Percentiles rank a stretch among this genome's conserved stretches.
Conservation (phyloP, 2,329 filamentous ascomycete species). For the Magnaporthiopsis rhizophila region DNA sequence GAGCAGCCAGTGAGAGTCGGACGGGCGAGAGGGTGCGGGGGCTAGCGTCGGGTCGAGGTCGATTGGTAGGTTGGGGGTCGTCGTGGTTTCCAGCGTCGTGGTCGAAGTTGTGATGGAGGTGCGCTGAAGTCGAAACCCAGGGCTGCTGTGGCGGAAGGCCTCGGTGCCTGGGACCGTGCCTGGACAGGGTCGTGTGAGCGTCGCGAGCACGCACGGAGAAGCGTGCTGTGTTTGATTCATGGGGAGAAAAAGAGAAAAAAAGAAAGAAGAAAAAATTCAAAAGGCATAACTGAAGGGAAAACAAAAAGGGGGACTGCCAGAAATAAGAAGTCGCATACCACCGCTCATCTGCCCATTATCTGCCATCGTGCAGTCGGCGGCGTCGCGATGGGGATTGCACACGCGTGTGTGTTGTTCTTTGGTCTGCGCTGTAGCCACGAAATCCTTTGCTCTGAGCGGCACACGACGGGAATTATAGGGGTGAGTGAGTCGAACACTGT, state of each 20-base stretch:
- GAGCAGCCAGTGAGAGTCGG: neutral
- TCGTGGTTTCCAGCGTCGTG: neutral
- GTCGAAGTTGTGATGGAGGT: neutral
- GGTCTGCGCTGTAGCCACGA: neutral
- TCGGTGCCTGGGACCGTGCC: neutral
- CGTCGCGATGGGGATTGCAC: neutral
- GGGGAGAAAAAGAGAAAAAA: neutral
- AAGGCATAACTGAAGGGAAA: neutral
- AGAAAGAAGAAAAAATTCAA: neutral
- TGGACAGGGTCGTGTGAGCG: neutral
- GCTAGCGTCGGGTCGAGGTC: neutral
- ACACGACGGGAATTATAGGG: neutral
- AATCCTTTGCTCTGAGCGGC: neutral
- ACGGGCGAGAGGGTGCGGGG: neutral
- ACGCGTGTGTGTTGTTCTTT: neutral
- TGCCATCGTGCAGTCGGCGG: neutral
- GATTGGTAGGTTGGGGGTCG: neutral
- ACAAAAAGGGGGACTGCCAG: neutral
- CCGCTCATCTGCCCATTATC: neutral
- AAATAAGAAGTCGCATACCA: neutral
- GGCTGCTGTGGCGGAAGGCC: neutral
- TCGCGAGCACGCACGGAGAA: neutral
- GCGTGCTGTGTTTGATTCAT: too few relatives aligned
- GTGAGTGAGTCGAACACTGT: neutral
- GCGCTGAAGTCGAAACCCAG: neutral